A percentile compares a stretch with the other conserved stretches of the same genome.
Evolutionary conservation across 176 grass and related monocot genomes (phyloP).

Genomic region (Areca catechu): DNA sequence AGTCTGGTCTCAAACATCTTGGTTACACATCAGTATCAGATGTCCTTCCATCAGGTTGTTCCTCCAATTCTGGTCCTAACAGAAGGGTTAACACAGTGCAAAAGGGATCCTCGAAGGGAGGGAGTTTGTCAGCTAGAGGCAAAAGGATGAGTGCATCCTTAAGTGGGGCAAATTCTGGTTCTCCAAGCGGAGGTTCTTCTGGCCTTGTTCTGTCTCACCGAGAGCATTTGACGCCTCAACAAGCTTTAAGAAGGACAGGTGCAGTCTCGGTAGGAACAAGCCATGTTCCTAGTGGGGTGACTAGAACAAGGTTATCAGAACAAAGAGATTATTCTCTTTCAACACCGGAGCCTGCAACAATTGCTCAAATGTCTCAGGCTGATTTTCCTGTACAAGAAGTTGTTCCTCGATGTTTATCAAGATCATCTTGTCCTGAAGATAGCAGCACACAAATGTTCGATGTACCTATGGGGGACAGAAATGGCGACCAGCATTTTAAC

Average conservation of each 20-base stretch:
- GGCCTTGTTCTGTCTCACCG: too few relatives aligned
- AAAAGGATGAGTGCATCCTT: conserved; percentile 22
- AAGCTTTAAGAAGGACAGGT: conserved; percentile 22
- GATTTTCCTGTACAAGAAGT: conserved; percentile 19
- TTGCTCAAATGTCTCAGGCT: conserved; percentile 19
- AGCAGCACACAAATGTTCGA: conserved; percentile 11
- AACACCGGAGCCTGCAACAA: neutral
- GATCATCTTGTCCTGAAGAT: conserved; percentile 29
- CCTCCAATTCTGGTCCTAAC: conserved; percentile 14
- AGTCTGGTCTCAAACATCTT: neutral
- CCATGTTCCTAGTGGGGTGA: neutral
- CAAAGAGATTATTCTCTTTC: neutral
- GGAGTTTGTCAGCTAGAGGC: neutral
- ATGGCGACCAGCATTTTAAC: conserved; percentile 44
- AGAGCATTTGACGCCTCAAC: conserved; percentile 9
- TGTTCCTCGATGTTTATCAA: conserved; percentile 14
- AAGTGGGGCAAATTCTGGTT: conserved; percentile 11
- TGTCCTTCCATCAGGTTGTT: conserved; percentile 21
- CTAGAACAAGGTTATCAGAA: conserved; percentile 2
- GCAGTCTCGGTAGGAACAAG: neutral
- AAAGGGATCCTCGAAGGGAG: conserved; percentile 33
- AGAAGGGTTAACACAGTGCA: conserved; percentile 35
- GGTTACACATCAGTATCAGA: conserved; percentile 10
- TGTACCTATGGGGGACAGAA: conserved; percentile 33
- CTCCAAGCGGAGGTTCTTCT: conserved; percentile 3